Evolutionary conservation across 768 basidiomycete species (phyloP).

Genomic region (Russula lepida): DNA sequence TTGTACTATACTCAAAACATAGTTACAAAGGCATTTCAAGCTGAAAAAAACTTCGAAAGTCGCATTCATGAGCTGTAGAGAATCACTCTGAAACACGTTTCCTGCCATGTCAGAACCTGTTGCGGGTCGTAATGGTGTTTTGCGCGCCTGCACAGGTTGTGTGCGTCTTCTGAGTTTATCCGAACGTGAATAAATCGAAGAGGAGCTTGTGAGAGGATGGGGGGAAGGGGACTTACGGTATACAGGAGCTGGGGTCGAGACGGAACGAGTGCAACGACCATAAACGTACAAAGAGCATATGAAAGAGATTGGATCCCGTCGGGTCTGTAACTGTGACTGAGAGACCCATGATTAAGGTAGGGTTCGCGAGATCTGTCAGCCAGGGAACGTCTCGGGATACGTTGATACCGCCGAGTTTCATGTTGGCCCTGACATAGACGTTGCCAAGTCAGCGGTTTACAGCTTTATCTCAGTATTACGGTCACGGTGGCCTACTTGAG

Average conservation of each 20-base stretch:
- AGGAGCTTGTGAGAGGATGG: too few species aligned
- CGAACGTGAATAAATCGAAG: too few species aligned
- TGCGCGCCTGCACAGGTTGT: too few species aligned
- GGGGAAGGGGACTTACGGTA: conserved; percentile 46
- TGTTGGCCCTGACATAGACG: conserved; percentile 52
- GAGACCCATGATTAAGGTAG: conserved; percentile 76
- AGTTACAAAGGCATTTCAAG: too few species aligned
- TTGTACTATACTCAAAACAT: too few species aligned
- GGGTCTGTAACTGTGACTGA: conserved; percentile 41
- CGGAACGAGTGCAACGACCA: conserved; percentile 70
- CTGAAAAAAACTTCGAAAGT: too few species aligned
- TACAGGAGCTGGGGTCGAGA: conserved; percentile 74
- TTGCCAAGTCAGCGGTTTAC: not conserved
- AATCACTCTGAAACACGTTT: too few species aligned
- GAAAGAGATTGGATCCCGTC: conserved; percentile 62
- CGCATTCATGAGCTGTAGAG: too few species aligned
- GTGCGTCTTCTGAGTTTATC: too few species aligned
- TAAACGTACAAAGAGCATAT: conserved; percentile 76
- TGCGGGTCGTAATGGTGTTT: too few species aligned
- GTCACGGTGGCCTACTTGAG: conserved; percentile 61
- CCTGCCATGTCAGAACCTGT: too few species aligned
- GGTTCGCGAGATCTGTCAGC: conserved; percentile 61
- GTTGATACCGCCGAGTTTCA: conserved; percentile 81
- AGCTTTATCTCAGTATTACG: not conserved
- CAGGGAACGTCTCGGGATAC: conserved; percentile 51